Percentiles rank a stretch among this genome's conserved stretches.
Conservation (phyloP, 768 basidiomycete genomes). For the Xanthoconium purpureum region DNA sequence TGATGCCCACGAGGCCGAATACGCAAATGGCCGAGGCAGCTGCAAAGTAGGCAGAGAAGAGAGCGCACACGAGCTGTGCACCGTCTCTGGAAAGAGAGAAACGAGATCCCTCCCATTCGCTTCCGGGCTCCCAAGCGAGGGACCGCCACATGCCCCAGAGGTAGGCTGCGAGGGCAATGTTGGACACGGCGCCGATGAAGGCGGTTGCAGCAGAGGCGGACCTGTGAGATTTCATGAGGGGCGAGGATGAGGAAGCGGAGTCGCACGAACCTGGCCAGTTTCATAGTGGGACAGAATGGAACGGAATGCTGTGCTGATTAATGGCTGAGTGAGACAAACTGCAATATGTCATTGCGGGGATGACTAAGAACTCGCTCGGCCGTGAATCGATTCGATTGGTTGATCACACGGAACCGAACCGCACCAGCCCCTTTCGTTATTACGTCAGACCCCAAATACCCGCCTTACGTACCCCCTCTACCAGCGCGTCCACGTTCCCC, state of each 20-base stretch:
- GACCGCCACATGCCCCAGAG: constrained; percentile 44
- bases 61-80: constrained; percentile 52
- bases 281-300: constrained; percentile 1
- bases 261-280: neutral
- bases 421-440: neutral
- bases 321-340: constrained; percentile 9
- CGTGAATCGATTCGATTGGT: neutral
- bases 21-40: constrained; percentile 61
- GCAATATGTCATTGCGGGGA: neutral
- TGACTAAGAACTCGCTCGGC: constrained; percentile 13
- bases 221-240: constrained; percentile 25
- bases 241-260: neutral
- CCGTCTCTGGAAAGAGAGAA: constrained; percentile 41
- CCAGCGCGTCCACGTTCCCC: constrained; percentile 88
- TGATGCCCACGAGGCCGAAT: constrained; percentile 65
- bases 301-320: constrained; percentile 3
- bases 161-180: constrained; percentile 39
- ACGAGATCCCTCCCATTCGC: constrained; percentile 47
- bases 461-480: constrained; percentile 81
- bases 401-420: neutral
- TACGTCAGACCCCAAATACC: constrained; percentile 80
- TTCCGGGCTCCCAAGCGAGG: constrained; percentile 45
- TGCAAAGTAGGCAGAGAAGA: constrained; percentile 65
- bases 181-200: constrained; percentile 38
- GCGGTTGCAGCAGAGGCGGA: constrained; percentile 38